Base-by-base conservation (phyloP, 139 green algal species). In the Coelastrella sp. region DNA sequence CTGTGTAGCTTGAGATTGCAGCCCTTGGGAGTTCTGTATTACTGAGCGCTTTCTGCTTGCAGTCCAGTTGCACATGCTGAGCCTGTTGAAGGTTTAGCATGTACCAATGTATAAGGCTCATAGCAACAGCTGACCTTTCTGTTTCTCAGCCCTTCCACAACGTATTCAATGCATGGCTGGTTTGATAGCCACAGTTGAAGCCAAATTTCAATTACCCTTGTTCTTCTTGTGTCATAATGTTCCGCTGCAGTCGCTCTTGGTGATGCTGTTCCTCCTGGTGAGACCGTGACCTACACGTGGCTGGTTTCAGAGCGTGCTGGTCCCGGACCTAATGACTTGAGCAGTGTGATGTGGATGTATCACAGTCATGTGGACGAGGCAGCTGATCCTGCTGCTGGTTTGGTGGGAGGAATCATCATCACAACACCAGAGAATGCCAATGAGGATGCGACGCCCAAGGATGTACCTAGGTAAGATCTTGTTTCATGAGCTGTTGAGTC, bases 261-360 rank as follows among this genome's bases (percentile, higher is more conserved):
- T 23, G 79, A 92, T 79, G 25, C 11, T 5, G 83, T 93, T 1
- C 17, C 43, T 2, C 84, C 89, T 5, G 78, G 77, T 1, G 17
- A 79, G 25, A 63, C 11, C 13, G 86, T 85, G 38, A 89, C 83
- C 0, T 95, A 94, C 86, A 79, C 41, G 2, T 95, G 91, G 91
- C 84, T 89, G 75, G 91, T 96, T 25, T 81, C 88, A 0, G 92
- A 94, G n/a, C 89, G 87, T 27, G 63, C 94, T 1, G 94, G 90
- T 73, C 94, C 94, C 19, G 94, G 91, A 15, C 88, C 88, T 27
- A 7, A 6, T 0, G 94, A 96, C 87, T 27, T 83, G n/a, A 90
- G 81, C 81, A 93, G 91, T 84, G 63, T 92, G 30, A 63, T 94
- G 32, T 96, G 93, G 93, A 94, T 96, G 90, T 92, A 92, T 64